A percentile compares a stretch with the other conserved stretches of the same genome.
phyloP scores from a whole-genome alignment of 2,329 filamentous ascomycete species.

The Fusarium continuum region DNA sequence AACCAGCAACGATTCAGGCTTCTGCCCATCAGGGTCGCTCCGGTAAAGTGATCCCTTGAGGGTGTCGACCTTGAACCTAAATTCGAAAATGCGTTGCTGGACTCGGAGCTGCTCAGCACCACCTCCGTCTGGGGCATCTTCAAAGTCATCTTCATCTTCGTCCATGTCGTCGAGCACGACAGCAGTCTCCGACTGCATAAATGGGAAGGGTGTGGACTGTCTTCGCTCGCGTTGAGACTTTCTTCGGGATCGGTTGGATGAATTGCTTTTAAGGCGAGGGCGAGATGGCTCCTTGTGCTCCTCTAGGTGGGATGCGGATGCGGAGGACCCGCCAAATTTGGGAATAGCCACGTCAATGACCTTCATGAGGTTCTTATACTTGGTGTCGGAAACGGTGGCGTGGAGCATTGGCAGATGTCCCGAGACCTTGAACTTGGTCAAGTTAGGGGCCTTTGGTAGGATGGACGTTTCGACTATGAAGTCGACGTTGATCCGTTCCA shows the following conservation, averaged over 20 bases:
- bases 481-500: conserved; percentile 97
- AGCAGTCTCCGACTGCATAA: conserved; percentile 75
- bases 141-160: conserved; percentile 71
- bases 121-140: conserved; percentile 70
- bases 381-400: conserved; percentile 89
- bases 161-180: conserved; percentile 83
- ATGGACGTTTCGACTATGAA: conserved; percentile 97
- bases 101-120: conserved; percentile 71
- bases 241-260: conserved; percentile 57
- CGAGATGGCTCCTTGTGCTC: conserved; percentile 45
- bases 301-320: conserved; percentile 41
- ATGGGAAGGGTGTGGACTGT: conserved; percentile 77
- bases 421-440: conserved; percentile 91
- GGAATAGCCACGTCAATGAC: conserved; percentile 95
- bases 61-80: conserved; percentile 95
- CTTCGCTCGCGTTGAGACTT: conserved; percentile 60
- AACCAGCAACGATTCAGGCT: conserved; percentile 83
- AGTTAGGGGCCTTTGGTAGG: conserved; percentile 90
- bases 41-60: conserved; percentile 92
- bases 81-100: conserved; percentile 91
- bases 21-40: conserved; percentile 80
- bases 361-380: conserved; percentile 97
- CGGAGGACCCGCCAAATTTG: conserved; percentile 67
- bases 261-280: conserved; percentile 57
- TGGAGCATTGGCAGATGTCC: conserved; percentile 93